These are phyloP conservation scores for Taiozyma onychis DNA, from an alignment of 1,139 yeast species.

Conservation along the genomic window DNA sequence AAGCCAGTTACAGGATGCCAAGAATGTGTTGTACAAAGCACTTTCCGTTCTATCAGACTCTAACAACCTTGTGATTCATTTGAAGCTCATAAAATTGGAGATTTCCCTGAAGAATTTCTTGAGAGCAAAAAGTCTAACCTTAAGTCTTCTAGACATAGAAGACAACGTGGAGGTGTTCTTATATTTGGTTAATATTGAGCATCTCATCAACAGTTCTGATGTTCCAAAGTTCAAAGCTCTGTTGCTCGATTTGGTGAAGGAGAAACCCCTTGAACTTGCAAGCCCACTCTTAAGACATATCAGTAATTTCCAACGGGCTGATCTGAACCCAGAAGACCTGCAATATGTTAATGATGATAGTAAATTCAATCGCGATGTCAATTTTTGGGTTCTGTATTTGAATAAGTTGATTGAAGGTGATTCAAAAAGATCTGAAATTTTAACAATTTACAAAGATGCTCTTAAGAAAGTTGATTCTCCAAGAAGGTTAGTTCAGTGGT, in stretches of 20 bases:
- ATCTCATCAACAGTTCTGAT: constrained; percentile 3
- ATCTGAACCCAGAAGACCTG: constrained; percentile 2
- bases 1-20: constrained; percentile 32
- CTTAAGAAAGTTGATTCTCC: background rate
- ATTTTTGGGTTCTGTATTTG: constrained; percentile 14
- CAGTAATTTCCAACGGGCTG: background rate
- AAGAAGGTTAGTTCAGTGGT: constrained; percentile 6
- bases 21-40: constrained; percentile 32
- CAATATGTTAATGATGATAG: constrained; percentile 2
- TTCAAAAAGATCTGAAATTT: background rate
- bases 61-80: constrained; percentile 21
- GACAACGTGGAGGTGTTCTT: constrained; percentile 31
- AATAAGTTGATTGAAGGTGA: background rate
- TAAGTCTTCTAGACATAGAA: constrained; percentile 26
- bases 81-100: constrained; percentile 34
- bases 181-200: constrained; percentile 25
- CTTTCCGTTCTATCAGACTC: constrained; percentile 19
- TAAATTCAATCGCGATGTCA: constrained; percentile 4
- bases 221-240: constrained; percentile 5
- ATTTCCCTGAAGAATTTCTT: constrained; percentile 29
- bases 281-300: background rate
- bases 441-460: constrained; percentile 1
- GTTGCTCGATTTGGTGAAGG: constrained; percentile 10
- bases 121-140: constrained; percentile 34
- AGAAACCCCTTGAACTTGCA: background rate